Evolutionary conservation across 805 yeast species (phyloP).

Genomic region (Hanseniaspora guilliermondii): DNA sequence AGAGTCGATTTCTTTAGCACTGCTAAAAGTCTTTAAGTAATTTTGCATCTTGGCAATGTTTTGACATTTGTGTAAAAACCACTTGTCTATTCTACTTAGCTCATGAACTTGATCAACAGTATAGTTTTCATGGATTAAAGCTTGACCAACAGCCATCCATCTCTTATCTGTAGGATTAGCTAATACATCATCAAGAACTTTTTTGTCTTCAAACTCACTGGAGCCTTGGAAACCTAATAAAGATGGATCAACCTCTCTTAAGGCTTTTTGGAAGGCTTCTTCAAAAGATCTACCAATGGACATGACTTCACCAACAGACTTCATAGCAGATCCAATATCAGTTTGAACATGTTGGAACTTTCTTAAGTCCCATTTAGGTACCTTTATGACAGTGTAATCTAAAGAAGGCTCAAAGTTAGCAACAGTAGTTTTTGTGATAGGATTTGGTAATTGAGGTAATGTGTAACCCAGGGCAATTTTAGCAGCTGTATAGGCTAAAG

Average conservation of each 20-base stretch:
- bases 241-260: slow-evolving; percentile 79
- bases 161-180: slow-evolving; percentile 89
- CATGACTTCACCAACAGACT: slow-evolving; percentile 98
- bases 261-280: slow-evolving; percentile 95
- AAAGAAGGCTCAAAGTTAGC: slow-evolving; percentile 96
- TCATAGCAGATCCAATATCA: slow-evolving; percentile 83
- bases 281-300: slow-evolving; percentile 93
- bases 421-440: slow-evolving; percentile 86
- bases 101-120: slow-evolving; percentile 88
- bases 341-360: slow-evolving; percentile 88
- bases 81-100: slow-evolving; percentile 80
- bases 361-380: slow-evolving; percentile 97
- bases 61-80: slow-evolving; percentile 89
- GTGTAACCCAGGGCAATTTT: slow-evolving; percentile 89
- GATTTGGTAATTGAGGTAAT: slow-evolving; percentile 77
- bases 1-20: slow-evolving; percentile 38
- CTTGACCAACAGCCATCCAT: slow-evolving; percentile 97
- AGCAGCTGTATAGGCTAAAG: slow-evolving; percentile 96
- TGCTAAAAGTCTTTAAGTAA: slow-evolving; percentile 40
- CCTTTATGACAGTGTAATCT: slow-evolving; percentile 92
- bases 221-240: slow-evolving; percentile 85
- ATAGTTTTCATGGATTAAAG: slow-evolving; percentile 80
- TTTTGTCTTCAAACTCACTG: slow-evolving; percentile 49
- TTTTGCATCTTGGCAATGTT: slow-evolving; percentile 85
- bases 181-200: slow-evolving; percentile 52